phyloP scores from a whole-genome alignment of 441 rosid genomes.

The Brassica balearica region DNA sequence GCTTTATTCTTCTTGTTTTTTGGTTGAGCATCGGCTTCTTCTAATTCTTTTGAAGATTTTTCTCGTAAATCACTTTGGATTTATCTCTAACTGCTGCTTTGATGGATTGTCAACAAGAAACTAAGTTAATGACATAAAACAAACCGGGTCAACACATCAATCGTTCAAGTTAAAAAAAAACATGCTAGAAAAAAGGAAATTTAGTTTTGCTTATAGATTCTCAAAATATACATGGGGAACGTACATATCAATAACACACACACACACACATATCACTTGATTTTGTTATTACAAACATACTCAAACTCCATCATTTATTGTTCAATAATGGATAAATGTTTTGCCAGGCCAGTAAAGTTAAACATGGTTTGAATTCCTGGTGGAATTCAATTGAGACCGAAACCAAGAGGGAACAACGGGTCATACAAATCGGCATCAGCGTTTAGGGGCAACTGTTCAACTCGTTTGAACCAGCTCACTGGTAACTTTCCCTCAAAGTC shows the following conservation, averaged over 20 bases:
- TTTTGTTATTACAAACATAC: background rate
- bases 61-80: background rate
- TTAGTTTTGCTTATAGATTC: background rate
- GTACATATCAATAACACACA: background rate
- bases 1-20: too few relatives aligned
- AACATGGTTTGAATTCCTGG: slow-evolving; percentile 18
- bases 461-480: slow-evolving; percentile 71
- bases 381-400: slow-evolving; percentile 49
- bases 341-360: slow-evolving; percentile 14
- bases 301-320: background rate
- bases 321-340: background rate
- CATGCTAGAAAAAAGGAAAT: too few relatives aligned
- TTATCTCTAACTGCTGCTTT: background rate
- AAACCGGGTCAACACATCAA: background rate
- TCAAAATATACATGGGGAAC: background rate
- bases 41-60: background rate
- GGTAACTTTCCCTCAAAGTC: slow-evolving; percentile 74
- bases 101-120: slow-evolving; percentile 15
- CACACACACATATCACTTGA: background rate
- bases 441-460: slow-evolving; percentile 64
- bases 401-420: slow-evolving; percentile 80
- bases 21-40: too few relatives aligned
- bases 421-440: slow-evolving; percentile 54
- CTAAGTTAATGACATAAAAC: slow-evolving; percentile 4
- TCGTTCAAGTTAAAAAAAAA: too few relatives aligned